Evolutionary conservation across 176 grass and related monocot genomes (phyloP), one percentile per base, ranked within the genome.

Genomic region (Saccharum spontaneum): DNA sequence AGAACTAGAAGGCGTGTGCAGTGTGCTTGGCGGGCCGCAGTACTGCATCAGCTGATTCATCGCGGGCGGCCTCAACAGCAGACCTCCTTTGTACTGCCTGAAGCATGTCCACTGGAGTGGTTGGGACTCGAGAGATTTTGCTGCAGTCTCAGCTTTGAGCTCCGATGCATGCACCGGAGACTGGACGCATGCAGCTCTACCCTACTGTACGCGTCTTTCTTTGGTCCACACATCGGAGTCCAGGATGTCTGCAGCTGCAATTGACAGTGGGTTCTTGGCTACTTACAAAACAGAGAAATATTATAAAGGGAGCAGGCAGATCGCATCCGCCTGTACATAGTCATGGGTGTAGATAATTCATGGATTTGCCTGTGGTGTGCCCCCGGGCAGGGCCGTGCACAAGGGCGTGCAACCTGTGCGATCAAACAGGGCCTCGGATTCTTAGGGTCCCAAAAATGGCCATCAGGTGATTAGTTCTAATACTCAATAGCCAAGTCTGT

Each of bases 321-420:
- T 68, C 26, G 62, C 61, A 79, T 46, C 77, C 60, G 11, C 78
- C 24, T 50, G 78, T 67, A 64, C 38, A 41, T 4, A 43, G 8
- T 34, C 43, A 50, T 50, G 16, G 31, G 17, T 23, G 43, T 69
- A 17, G 65, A 71, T 16, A 72, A 61, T 18, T 43, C 34, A 71
- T 22, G 80, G 37, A 31, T 43, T 0, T 82, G 80, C 50, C 70
- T 71, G 49, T 59, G 79, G 31, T 16, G 22, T 71, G 65, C 63
- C 13, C 63, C 59, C 44, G 38, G 20, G 48, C 18, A 28, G 28
- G 28, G 28, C 28, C 28, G 1, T 28, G 28, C 28, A 28, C 28
- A 28, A 28, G 28, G 28, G 28, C 28, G 28, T 28, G 28, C 28
- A 28, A 28, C 28, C 28, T 1, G 28, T 28, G 28, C 28, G 28